phyloP scores from a whole-genome alignment of 2,329 filamentous ascomycete species.

The Fusarium illudens region DNA sequence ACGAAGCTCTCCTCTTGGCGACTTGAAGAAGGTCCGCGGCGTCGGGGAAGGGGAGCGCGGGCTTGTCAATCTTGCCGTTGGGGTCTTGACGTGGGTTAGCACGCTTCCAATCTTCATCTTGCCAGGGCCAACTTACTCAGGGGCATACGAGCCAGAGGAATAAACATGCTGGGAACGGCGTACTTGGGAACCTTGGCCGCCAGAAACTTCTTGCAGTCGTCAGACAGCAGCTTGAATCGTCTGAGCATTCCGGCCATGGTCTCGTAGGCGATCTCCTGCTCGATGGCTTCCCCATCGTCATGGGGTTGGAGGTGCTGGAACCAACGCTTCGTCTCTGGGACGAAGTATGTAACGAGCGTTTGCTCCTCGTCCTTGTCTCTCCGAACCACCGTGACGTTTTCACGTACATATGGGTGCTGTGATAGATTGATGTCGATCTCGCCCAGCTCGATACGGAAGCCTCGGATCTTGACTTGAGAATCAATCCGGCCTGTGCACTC shows the following conservation, averaged over 20 bases:
- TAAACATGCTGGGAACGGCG: conserved; percentile 37
- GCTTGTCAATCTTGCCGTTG: conserved; percentile 66
- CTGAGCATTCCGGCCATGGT: conserved; percentile 45
- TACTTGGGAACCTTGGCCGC: conserved; percentile 45
- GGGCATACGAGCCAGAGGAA: conserved; percentile 19
- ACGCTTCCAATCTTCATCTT: conserved; percentile 80
- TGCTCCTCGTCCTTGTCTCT: conserved; percentile 67
- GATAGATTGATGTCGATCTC: conserved; percentile 90
- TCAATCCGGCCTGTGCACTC: conserved; percentile 84
- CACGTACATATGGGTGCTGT: conserved; percentile 77
- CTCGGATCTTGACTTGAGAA: conserved; percentile 93
- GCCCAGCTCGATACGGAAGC: conserved; percentile 92
- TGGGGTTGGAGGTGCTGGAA: conserved; percentile 68
- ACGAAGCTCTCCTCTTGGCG: conserved; percentile 5
- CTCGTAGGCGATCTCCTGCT: conserved; percentile 42
- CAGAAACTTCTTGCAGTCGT: conserved; percentile 50
- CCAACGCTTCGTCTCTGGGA: conserved; percentile 76
- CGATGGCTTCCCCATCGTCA: conserved; percentile 62
- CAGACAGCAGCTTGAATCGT: conserved; percentile 48
- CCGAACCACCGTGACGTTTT: conserved; percentile 83
- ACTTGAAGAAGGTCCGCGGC: conserved; percentile 50
- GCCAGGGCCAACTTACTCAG: conserved; percentile 42
- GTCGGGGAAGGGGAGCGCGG: conserved; percentile 77
- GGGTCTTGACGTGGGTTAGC: conserved; percentile 13
- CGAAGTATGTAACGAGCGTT: conserved; percentile 87